These are phyloP conservation scores for Bipolaris gigantea DNA, from an alignment of 2,329 filamentous ascomycete genomes.

Conservation along the genomic window DNA sequence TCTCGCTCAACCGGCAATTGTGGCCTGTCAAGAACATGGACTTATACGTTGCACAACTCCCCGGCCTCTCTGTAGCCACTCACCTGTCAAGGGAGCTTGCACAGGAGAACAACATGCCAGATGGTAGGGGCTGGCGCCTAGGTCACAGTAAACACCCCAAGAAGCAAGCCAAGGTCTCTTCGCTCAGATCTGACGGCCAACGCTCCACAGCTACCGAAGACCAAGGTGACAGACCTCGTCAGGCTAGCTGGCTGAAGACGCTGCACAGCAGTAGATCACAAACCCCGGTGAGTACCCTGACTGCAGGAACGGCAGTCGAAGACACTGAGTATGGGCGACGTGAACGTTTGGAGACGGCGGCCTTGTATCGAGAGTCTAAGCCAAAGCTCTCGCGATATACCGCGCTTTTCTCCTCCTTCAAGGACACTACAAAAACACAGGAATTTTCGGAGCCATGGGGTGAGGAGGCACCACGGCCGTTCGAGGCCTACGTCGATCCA, in stretches of 20 bases:
- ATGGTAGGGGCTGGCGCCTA: slow-evolving; percentile 30
- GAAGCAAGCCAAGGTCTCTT: slow-evolving; percentile 18
- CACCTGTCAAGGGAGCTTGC: slow-evolving; percentile 4
- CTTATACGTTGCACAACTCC: slow-evolving; percentile 7
- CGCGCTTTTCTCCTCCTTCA: slow-evolving; percentile 35
- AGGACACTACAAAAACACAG: slow-evolving; percentile 20
- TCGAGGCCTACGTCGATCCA: slow-evolving; percentile 29
- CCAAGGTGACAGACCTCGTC: slow-evolving; percentile 18
- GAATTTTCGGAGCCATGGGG: slow-evolving; percentile 36
- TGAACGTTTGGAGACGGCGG: slow-evolving; percentile 36
- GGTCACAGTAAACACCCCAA: slow-evolving; percentile 23
- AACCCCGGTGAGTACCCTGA: slow-evolving; percentile 20
- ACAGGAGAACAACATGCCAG: slow-evolving; percentile 17
- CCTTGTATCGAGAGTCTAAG: slow-evolving; percentile 39
- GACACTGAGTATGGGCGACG: slow-evolving; percentile 29
- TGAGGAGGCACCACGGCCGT: slow-evolving; percentile 17
- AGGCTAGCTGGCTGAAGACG: slow-evolving; percentile 29
- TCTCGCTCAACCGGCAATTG: background rate
- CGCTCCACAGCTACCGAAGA: slow-evolving; percentile 15
- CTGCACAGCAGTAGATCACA: slow-evolving; percentile 26
- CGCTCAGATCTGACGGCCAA: slow-evolving; percentile 9
- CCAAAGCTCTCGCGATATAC: slow-evolving; percentile 48
- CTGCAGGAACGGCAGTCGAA: slow-evolving; percentile 25
- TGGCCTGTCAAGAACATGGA: slow-evolving; percentile 5
- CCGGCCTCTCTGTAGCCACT: slow-evolving; percentile 7